Conservation (phyloP, 371 early-diverging fungal species). For the Batrachochytrium dendrobatidis region DNA sequence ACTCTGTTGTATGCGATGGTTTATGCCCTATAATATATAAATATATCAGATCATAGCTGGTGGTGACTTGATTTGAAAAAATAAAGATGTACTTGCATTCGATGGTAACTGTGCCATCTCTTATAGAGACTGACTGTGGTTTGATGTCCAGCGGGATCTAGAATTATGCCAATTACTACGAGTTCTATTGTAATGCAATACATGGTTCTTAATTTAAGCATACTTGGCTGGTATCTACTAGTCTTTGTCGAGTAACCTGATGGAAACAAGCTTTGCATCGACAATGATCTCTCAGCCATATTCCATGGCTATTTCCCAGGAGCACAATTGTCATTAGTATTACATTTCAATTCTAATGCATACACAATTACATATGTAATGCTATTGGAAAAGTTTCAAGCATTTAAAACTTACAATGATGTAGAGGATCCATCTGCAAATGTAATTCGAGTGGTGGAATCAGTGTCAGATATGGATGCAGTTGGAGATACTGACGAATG, state of each 20-base stretch:
- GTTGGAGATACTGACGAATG: no score
- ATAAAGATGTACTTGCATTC: constrained; percentile 3
- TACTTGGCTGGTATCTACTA: constrained; percentile 57
- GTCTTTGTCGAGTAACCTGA: constrained; percentile 67
- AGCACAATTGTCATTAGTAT: background rate
- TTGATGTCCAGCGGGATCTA: constrained; percentile 60
- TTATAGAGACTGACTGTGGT: constrained; percentile 37
- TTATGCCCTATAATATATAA: constrained; percentile 39
- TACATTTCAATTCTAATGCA: background rate
- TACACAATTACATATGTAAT: background rate
- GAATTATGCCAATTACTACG: background rate
- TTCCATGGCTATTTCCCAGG: constrained; percentile 18
- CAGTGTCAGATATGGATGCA: no score
- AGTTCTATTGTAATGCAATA: constrained; percentile 4
- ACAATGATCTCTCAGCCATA: constrained; percentile 89
- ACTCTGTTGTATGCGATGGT: constrained; percentile 55
- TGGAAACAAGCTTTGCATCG: constrained; percentile 74
- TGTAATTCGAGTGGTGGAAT: no score
- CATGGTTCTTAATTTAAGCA: constrained; percentile 6
- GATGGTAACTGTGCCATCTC: constrained; percentile 8
- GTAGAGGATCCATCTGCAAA: background rate
- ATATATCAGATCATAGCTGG: background rate
- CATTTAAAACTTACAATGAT: background rate
- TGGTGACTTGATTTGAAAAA: constrained; percentile 29
- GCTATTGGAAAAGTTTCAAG: background rate